These are phyloP conservation scores for Starmerella riodocensis DNA, from an alignment of 805 yeast species.

Conservation along the genomic window DNA sequence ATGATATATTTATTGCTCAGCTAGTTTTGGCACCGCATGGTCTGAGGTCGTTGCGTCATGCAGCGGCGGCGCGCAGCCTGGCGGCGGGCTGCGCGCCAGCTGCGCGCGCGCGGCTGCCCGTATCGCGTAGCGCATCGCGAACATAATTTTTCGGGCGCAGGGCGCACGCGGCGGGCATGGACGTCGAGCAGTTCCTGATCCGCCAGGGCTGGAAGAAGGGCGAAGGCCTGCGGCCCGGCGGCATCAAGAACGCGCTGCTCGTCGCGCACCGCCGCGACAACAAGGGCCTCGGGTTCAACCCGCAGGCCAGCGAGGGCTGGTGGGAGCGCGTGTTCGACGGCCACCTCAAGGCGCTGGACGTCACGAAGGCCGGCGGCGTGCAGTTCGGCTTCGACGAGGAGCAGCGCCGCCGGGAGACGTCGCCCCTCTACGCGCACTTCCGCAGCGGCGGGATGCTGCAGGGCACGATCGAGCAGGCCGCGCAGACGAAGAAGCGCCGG, in stretches of 20 bases:
- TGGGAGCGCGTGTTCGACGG: constrained; percentile 96
- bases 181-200: constrained; percentile 56
- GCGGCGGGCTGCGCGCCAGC: too few species aligned
- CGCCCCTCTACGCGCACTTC: constrained; percentile 76
- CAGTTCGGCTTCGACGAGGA: constrained; percentile 43
- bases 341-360: constrained; percentile 66
- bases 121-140: too few species aligned
- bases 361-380: constrained; percentile 30
- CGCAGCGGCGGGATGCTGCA: constrained; percentile 73
- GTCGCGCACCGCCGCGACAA: constrained; percentile 84
- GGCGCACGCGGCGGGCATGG: too few species aligned
- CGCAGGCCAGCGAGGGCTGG: constrained; percentile 77
- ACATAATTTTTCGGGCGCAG: too few species aligned
- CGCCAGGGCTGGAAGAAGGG: constrained; percentile 91
- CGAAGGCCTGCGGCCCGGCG: constrained; percentile 66
- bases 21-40: too few species aligned
- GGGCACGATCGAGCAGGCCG: constrained; percentile 40
- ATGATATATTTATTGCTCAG: too few species aligned
- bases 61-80: too few species aligned
- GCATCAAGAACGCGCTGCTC: constrained; percentile 68
- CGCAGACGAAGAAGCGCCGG: constrained; percentile 2
- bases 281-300: constrained; percentile 74
- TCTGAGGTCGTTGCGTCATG: too few species aligned
- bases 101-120: too few species aligned
- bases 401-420: constrained; percentile 25